These are phyloP conservation scores for Chenopodium quinoa DNA, from an alignment of 148 eudicot genomes.

Conservation along the genomic window DNA sequence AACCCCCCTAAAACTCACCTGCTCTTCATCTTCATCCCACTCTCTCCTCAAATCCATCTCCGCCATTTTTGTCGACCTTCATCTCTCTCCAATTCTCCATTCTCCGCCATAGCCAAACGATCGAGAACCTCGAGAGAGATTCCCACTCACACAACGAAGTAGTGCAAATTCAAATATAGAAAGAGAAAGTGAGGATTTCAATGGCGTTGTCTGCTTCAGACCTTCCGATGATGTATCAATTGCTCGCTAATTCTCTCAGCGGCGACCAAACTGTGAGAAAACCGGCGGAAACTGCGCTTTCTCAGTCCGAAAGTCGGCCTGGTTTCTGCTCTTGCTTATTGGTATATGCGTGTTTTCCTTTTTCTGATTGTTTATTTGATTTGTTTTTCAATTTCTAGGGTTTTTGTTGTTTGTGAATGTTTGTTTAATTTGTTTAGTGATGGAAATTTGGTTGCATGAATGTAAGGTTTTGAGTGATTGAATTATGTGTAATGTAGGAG, in stretches of 20 bases:
- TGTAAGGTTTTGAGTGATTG: conserved; percentile 6
- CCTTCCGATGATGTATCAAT: conserved; percentile 75
- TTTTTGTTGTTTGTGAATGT: conserved; percentile 6
- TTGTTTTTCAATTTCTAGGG: conserved; percentile 28
- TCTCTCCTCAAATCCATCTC: conserved; percentile 20
- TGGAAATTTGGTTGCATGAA: conserved; percentile 11
- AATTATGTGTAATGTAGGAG: conserved; percentile 49
- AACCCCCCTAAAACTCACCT: conserved; percentile 10
- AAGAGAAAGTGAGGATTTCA: neutral
- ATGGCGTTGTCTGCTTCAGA: conserved; percentile 89
- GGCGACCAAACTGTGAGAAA: conserved; percentile 55
- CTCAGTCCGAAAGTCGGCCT: conserved; percentile 75
- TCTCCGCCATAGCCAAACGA: neutral
- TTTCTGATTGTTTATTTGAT: neutral
- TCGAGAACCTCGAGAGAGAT: neutral
- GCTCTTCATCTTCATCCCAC: conserved; percentile 6
- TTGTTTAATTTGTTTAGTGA: neutral
- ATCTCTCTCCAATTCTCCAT: neutral
- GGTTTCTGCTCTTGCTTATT: conserved; percentile 90
- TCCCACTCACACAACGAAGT: neutral
- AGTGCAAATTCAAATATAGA: too few relatives aligned
- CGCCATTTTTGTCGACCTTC: neutral
- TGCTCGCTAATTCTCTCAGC: conserved; percentile 78
- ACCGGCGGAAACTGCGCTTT: conserved; percentile 80
- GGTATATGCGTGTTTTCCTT: conserved; percentile 35